Evolutionary conservation across 805 yeast genomes (phyloP).

Genomic region (Candida xiaguanensis): DNA sequence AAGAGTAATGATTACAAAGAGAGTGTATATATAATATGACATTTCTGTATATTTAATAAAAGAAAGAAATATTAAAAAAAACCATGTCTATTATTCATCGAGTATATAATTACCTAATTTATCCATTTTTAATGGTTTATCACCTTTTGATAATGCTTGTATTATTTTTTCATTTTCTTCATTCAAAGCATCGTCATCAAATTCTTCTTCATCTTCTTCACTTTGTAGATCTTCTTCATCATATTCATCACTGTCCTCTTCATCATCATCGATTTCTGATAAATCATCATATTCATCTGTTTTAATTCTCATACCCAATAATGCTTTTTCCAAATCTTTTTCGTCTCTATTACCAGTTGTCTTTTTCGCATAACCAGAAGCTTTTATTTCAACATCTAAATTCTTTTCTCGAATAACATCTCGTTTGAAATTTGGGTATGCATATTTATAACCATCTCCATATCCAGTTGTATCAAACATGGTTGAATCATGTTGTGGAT

Average conservation of each 20-base stretch:
- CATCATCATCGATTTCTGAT: constrained; percentile 19
- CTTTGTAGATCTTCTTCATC: constrained; percentile 40
- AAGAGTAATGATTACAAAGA: background rate
- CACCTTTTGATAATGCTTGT: constrained; percentile 64
- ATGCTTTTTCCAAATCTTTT: constrained; percentile 73
- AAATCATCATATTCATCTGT: constrained; percentile 21
- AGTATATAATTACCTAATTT: constrained; percentile 77
- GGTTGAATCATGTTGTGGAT: constrained; percentile 61
- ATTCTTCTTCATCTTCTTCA: constrained; percentile 40
- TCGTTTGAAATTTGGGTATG: constrained; percentile 74
- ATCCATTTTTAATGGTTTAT: constrained; percentile 69
- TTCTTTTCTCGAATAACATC: constrained; percentile 68
- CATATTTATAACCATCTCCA: constrained; percentile 74
- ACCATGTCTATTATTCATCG: constrained; percentile 31
- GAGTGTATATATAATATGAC: background rate
- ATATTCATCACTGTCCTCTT: constrained; percentile 25
- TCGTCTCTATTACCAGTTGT: constrained; percentile 34
- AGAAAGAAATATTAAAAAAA: constrained; percentile 1
- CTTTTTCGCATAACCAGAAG: constrained; percentile 71
- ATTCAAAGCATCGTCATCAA: constrained; percentile 28
- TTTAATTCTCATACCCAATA: constrained; percentile 58
- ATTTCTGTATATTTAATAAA: constrained; percentile 3
- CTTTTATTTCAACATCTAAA: constrained; percentile 83
- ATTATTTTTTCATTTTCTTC: constrained; percentile 55
- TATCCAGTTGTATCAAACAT: constrained; percentile 77